Conservation (phyloP, 2,329 filamentous ascomycete genomes). For the Neonectria punicea region DNA sequence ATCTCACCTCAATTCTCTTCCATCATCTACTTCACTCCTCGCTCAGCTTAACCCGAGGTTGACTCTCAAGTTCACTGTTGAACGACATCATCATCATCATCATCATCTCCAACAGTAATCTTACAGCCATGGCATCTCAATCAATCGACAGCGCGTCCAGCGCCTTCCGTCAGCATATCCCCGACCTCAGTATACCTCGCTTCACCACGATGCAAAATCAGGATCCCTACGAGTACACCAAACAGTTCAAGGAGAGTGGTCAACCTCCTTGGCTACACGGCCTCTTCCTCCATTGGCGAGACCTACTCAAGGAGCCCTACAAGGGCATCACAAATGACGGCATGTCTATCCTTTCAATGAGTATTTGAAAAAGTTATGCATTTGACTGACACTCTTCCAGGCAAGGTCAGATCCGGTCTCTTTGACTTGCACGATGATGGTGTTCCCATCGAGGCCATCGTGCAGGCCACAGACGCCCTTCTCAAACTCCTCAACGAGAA, state of each 20-base stretch:
- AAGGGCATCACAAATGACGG: conserved; percentile 77
- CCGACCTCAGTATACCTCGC: conserved; percentile 68
- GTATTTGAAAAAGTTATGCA: neutral
- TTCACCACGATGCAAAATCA: conserved; percentile 73
- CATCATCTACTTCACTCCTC: too few relatives aligned
- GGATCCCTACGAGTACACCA: conserved; percentile 70
- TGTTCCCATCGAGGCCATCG: conserved; percentile 67
- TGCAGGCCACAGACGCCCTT: conserved; percentile 59
- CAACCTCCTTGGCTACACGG: conserved; percentile 75
- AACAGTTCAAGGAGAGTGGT: conserved; percentile 66
- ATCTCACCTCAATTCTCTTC: neutral
- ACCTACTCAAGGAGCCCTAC: conserved; percentile 72
- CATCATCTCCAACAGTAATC: neutral
- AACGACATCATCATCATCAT: neutral
- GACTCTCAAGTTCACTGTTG: neutral
- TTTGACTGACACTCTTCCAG: conserved; percentile 44
- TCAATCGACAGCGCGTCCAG: neutral
- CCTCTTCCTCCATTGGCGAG: conserved; percentile 68
- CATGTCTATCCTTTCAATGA: conserved; percentile 40
- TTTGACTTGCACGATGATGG: conserved; percentile 72
- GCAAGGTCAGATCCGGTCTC: conserved; percentile 61
- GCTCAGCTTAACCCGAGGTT: neutral
- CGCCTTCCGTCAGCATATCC: conserved; percentile 63
- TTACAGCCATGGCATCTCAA: conserved; percentile 19
- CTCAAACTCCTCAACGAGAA: conserved; percentile 57